These are phyloP conservation scores for Leccinum arenicola DNA, from an alignment of 768 basidiomycete genomes.

Conservation along the genomic window DNA sequence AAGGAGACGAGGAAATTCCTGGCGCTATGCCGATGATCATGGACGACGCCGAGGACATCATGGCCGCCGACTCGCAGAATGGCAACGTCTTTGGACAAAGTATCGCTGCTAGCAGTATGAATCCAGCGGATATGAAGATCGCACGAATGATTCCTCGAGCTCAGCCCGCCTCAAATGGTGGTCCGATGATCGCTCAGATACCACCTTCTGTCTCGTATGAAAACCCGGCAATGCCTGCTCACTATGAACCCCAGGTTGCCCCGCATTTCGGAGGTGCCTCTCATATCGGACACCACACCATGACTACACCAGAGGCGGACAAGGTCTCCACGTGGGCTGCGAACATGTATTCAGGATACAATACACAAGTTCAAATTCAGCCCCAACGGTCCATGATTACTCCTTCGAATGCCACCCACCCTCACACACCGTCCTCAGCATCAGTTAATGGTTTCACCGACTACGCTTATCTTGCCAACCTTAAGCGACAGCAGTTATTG, in stretches of 20 bases:
- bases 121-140: slow-evolving; percentile 26
- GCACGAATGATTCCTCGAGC: slow-evolving; percentile 24
- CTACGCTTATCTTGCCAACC: slow-evolving; percentile 25
- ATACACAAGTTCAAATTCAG: slow-evolving; percentile 25
- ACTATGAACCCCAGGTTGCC: slow-evolving; percentile 40
- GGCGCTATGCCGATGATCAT: slow-evolving; percentile 23
- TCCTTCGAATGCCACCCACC: slow-evolving; percentile 40
- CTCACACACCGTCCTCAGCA: slow-evolving; percentile 18
- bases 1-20: slow-evolving; percentile 41
- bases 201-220: slow-evolving; percentile 45
- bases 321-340: slow-evolving; percentile 32
- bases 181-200: slow-evolving; percentile 46
- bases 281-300: slow-evolving; percentile 22
- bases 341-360: slow-evolving; percentile 29
- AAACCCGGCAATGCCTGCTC: slow-evolving; percentile 48
- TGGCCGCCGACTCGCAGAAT: slow-evolving; percentile 26
- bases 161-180: slow-evolving; percentile 26
- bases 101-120: slow-evolving; percentile 30
- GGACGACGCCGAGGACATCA: slow-evolving; percentile 33
- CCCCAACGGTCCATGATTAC: slow-evolving; percentile 39
- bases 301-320: slow-evolving; percentile 20
- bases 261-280: slow-evolving; percentile 27
- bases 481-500: slow-evolving; percentile 30
- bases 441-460: slow-evolving; percentile 14
- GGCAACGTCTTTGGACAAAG: slow-evolving; percentile 31